Evolutionary conservation across 2,329 filamentous ascomycete species (phyloP), one percentile per base, ranked within the genome.

Genomic region (Botrytis deweyae): DNA sequence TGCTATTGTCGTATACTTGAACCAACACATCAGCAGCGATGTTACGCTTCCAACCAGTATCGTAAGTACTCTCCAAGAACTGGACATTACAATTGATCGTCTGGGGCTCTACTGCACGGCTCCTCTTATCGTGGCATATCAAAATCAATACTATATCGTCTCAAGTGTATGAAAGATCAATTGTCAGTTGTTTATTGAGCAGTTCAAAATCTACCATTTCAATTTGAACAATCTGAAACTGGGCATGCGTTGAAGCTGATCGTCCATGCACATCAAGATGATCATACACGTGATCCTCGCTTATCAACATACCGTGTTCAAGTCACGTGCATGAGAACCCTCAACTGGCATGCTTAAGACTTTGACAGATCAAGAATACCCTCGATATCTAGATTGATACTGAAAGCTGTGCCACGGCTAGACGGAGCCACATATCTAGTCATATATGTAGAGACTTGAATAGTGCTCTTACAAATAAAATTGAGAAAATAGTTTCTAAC

Each of bases 41-140:
- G 83, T 90, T 49, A 86, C 85, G 58, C 84, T 91, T 52, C 89
- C 89, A 14, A 84, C 84, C 66, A 87, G 84, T 76, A 90, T 91
- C 75, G 88, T 86, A 81, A 72, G 84, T 75, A 20, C 70, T 33
- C 61, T 66, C 46, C 42, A 44, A 63, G 38, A 25, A 33, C 12
- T 40, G 5, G 38, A 44, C 10, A 18, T 58, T 58, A 1, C 0
- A 55, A 55, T 29, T 18, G 52, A 55, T 55, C 49, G n/a, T 55
- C 29, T 58, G 14, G n/a, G 52, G 14, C 16, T n/a, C 14, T 55
- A 2, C 52, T 6, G 6, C 3, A 6, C 52, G 52, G 52, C 52
- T 58, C 52, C 52, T 7, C 14, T 29, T 9, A 58, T 58, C 14
- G 52, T 58, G 52, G 52, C 6, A 58, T 29, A 1, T n/a, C n/a